A percentile compares a stretch with the other conserved stretches of the same genome.
These are phyloP conservation scores for Podospora conica DNA, from an alignment of 495 filamentous ascomycete species.

Conservation along the genomic window DNA sequence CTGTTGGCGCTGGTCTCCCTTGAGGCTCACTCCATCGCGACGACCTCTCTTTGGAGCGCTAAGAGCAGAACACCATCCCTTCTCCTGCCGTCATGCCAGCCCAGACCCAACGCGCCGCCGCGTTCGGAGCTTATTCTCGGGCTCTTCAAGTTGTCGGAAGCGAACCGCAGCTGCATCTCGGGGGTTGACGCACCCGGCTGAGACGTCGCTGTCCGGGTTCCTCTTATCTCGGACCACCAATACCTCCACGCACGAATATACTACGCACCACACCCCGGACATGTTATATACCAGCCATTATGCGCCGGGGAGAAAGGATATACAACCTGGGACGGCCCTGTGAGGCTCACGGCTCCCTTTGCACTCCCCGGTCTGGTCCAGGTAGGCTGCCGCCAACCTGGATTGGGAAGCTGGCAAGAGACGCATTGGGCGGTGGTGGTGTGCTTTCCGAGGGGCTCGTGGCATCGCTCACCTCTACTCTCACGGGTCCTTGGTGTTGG, in stretches of 20 bases:
- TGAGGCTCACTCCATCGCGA: too few species aligned
- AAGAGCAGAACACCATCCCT: neutral
- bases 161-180: neutral
- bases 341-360: neutral
- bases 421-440: neutral
- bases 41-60: neutral
- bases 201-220: neutral
- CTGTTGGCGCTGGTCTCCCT: too few species aligned
- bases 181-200: neutral
- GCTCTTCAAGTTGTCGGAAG: neutral
- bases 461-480: neutral
- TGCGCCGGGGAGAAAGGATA: neutral
- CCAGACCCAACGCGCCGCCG: neutral
- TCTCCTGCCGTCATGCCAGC: neutral
- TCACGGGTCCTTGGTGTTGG: neutral
- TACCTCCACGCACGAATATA: neutral
- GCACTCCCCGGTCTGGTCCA: neutral
- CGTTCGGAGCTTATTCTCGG: neutral
- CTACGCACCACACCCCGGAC: neutral
- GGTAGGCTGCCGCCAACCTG: neutral
- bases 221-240: neutral
- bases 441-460: neutral
- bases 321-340: neutral
- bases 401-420: neutral
- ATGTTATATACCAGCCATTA: neutral